A percentile compares a stretch with the other conserved stretches of the same genome.
phyloP scores from a whole-genome alignment of 2,329 filamentous ascomycete genomes.

The Colletotrichum cordylinicola region DNA sequence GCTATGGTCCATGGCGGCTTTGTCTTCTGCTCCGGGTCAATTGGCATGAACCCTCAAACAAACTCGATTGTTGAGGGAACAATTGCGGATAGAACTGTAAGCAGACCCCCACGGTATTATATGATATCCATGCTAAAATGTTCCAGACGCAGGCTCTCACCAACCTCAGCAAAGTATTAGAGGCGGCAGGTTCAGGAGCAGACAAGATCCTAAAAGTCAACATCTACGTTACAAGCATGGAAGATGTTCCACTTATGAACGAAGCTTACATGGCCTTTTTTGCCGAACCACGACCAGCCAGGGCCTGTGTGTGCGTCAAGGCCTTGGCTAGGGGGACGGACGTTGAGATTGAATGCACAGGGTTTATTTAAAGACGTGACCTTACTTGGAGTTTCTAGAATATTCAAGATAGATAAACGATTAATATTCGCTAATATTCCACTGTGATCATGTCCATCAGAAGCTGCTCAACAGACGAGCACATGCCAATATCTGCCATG shows the following conservation, averaged over 20 bases:
- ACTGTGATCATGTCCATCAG: constrained; percentile 24
- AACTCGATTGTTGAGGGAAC: background rate
- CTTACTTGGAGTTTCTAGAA: background rate
- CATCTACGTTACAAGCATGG: background rate
- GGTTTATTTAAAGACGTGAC: background rate
- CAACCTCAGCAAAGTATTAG: background rate
- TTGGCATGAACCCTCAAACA: background rate
- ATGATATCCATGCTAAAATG: background rate
- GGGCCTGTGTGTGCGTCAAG: background rate
- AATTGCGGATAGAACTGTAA: background rate
- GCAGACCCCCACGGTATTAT: background rate
- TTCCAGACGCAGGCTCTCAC: background rate
- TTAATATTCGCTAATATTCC: background rate
- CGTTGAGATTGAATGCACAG: background rate
- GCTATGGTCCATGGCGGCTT: background rate
- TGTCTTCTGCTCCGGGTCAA: background rate
- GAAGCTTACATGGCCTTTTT: background rate
- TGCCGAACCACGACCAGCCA: background rate
- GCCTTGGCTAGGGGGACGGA: background rate
- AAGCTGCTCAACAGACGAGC: background rate
- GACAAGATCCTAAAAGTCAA: background rate
- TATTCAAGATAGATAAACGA: background rate
- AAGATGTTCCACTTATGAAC: background rate
- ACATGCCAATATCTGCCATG: background rate
- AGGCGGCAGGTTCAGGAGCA: background rate